Conservation (phyloP, 2,329 filamentous ascomycete genomes). For the Daldinia sp. region DNA sequence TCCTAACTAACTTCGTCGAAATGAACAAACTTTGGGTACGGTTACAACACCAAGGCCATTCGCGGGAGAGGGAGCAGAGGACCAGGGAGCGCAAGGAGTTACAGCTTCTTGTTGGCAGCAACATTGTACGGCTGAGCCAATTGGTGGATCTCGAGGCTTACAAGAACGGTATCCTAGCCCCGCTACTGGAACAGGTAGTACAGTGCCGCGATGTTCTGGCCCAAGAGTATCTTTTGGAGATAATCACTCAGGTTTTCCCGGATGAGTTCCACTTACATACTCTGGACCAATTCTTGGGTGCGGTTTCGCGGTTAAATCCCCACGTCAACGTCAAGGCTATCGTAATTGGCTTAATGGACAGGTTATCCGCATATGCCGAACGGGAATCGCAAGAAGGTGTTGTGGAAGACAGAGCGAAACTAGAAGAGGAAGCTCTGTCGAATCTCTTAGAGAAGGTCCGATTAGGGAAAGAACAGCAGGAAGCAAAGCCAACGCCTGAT, state of each 20-base stretch:
- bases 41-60: slow-evolving; percentile 96
- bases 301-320: slow-evolving; percentile 91
- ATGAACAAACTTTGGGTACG: slow-evolving; percentile 99
- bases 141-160: slow-evolving; percentile 95
- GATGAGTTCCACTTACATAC: slow-evolving; percentile 99
- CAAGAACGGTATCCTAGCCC: slow-evolving; percentile 88
- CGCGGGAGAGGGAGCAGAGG: slow-evolving; percentile 90
- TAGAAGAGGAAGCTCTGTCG: slow-evolving; percentile 85
- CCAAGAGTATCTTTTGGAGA: slow-evolving; percentile 96
- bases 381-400: slow-evolving; percentile 81
- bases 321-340: slow-evolving; percentile 99
- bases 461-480: slow-evolving; percentile 70
- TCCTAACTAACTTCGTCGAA: slow-evolving; percentile 98
- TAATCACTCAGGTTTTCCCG: slow-evolving; percentile 98
- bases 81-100: slow-evolving; percentile 96
- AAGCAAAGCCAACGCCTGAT: slow-evolving; percentile 45
- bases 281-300: slow-evolving; percentile 92
- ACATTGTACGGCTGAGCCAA: slow-evolving; percentile 93
- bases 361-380: slow-evolving; percentile 93
- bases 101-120: slow-evolving; percentile 95
- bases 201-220: slow-evolving; percentile 97
- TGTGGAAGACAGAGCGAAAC: slow-evolving; percentile 77
- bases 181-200: slow-evolving; percentile 94
- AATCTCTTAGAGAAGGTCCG: slow-evolving; percentile 82
- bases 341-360: slow-evolving; percentile 97